phyloP scores from a whole-genome alignment of 352 stramenopile genomes.

The Pelagophyceae sp. region DNA sequence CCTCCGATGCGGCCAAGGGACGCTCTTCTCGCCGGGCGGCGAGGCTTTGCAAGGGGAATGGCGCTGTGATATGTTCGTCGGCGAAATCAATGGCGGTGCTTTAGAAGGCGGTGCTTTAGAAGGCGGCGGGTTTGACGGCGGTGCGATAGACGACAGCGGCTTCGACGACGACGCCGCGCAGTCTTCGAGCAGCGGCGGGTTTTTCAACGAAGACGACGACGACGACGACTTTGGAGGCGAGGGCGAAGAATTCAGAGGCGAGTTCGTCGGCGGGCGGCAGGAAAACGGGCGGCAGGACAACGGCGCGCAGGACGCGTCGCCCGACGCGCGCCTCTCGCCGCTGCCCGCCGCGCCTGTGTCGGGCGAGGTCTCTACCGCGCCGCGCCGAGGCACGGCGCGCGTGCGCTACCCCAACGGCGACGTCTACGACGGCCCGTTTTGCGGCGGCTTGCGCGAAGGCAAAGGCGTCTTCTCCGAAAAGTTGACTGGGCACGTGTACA shows the following conservation, averaged over 20 bases:
- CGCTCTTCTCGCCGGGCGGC: not conserved
- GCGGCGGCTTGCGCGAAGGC: not conserved
- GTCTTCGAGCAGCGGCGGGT: not conserved
- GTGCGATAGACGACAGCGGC: too few relatives aligned
- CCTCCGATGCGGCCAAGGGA: not conserved
- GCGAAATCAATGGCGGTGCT: too few relatives aligned
- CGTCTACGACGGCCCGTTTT: conserved; percentile 3
- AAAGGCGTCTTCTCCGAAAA: not conserved
- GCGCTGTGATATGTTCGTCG: conserved; percentile 7
- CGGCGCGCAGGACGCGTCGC: not conserved
- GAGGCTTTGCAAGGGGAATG: not conserved
- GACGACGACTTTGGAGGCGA: not conserved
- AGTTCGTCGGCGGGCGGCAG: not conserved
- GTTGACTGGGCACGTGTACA: not conserved
- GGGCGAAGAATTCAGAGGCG: not conserved
- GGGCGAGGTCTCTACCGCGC: not conserved
- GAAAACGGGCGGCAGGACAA: not conserved
- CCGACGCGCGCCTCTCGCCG: not conserved
- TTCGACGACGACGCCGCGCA: not conserved
- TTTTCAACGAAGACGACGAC: not conserved
- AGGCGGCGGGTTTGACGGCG: not conserved
- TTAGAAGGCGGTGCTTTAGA: too few relatives aligned
- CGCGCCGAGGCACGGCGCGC: not conserved
- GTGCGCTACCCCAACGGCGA: conserved; percentile 13
- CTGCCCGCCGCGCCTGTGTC: not conserved